Conservation (phyloP, 2,329 filamentous ascomycete genomes). For the Aspergillus sergii region DNA sequence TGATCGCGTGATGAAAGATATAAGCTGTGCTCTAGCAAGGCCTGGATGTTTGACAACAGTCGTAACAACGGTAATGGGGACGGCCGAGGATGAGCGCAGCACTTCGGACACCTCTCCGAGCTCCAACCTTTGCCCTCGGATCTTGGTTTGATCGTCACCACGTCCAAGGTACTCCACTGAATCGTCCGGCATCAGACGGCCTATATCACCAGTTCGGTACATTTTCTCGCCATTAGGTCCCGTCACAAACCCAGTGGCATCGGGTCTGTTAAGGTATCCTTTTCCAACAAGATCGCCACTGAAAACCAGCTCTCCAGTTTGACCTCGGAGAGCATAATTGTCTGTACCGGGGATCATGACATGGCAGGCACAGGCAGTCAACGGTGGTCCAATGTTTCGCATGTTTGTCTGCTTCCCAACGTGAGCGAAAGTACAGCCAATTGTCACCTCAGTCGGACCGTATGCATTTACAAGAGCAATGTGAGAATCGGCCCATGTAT, state of each 20-base stretch:
- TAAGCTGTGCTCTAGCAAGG: slow-evolving; percentile 30
- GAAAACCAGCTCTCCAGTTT: slow-evolving; percentile 34
- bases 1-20: slow-evolving; percentile 30
- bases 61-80: slow-evolving; percentile 30
- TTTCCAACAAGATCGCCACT: slow-evolving; percentile 31
- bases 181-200: slow-evolving; percentile 74
- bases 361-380: slow-evolving; percentile 28
- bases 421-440: slow-evolving; percentile 34
- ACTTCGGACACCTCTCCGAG: slow-evolving; percentile 66
- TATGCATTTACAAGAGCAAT: slow-evolving; percentile 36
- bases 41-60: slow-evolving; percentile 33
- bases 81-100: slow-evolving; percentile 25
- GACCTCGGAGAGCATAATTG: slow-evolving; percentile 27
- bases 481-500: slow-evolving; percentile 31
- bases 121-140: slow-evolving; percentile 80
- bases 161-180: slow-evolving; percentile 73
- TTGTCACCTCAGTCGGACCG: slow-evolving; percentile 40
- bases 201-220: slow-evolving; percentile 81
- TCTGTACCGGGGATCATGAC: slow-evolving; percentile 31
- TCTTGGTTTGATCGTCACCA: slow-evolving; percentile 79
- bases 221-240: slow-evolving; percentile 47
- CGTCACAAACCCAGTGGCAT: slow-evolving; percentile 26
- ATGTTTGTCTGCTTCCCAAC: slow-evolving; percentile 27
- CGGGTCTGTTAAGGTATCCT: slow-evolving; percentile 33
- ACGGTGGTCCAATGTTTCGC: slow-evolving; percentile 34